Evolutionary conservation across 495 filamentous ascomycete species (phyloP).

Genomic region (Penicilliopsis zonata): DNA sequence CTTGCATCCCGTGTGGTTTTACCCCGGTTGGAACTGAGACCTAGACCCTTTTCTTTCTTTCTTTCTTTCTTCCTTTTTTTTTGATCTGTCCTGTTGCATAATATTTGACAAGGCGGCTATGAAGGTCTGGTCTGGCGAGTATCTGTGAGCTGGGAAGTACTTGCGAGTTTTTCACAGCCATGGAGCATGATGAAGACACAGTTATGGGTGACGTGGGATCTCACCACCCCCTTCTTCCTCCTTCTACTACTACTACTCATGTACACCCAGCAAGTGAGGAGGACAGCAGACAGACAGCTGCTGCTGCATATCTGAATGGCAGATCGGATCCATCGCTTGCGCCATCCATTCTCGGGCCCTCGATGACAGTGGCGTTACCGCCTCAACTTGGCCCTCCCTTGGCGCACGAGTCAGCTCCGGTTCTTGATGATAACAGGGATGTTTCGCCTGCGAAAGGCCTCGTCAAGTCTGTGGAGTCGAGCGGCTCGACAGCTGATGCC

Average conservation of each 20-base stretch:
- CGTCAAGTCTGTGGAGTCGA: conserved; percentile 13
- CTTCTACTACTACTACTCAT: conserved; percentile 3
- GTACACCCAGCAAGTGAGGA: conserved; percentile 3
- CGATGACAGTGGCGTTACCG: conserved; percentile 7
- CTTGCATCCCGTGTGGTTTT: neutral
- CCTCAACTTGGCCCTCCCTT: conserved; percentile 1
- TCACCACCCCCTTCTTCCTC: conserved; percentile 8
- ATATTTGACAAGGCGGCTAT: neutral
- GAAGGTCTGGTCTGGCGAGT: neutral
- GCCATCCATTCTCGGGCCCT: conserved; percentile 15
- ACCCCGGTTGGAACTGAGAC: too few relatives aligned
- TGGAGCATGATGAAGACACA: conserved; percentile 29
- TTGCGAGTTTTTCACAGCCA: conserved; percentile 5
- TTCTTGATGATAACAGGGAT: conserved; percentile 2
- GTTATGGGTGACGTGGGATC: conserved; percentile 25
- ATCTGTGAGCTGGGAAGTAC: neutral
- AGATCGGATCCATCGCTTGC: conserved; percentile 14
- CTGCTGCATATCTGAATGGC: conserved; percentile 8
- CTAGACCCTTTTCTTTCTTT: neutral
- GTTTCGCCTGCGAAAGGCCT: conserved; percentile 10
- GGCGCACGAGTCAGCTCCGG: neutral
- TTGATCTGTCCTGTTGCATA: neutral
- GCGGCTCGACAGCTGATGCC: conserved; percentile 6
- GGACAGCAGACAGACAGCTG: conserved; percentile 4
- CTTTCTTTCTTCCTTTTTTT: conserved; percentile 3